Evolutionary conservation across 2,329 filamentous ascomycete genomes (phyloP), one percentile per base, ranked within the genome.

Genomic region (Monosporascus sp.): DNA sequence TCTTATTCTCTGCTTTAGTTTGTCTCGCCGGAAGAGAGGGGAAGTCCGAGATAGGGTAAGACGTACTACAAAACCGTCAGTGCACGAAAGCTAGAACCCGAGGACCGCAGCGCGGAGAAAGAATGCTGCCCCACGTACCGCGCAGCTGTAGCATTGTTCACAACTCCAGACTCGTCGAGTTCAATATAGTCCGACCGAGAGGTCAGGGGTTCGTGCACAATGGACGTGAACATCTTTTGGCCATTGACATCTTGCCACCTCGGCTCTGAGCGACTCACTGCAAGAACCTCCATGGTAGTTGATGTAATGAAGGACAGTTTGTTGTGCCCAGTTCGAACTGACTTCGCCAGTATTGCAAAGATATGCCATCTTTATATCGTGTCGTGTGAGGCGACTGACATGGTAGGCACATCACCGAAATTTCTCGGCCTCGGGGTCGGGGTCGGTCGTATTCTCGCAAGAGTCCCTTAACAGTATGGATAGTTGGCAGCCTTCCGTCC

Each of bases 221-320:
- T 63, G 7, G 60, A 57, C 8, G 59, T 60, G 14, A 48, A 52
- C 7, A 64, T 15, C 43, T 59, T 60, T 38, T 57, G 53, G n/a
- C 57, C 55, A 43, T 51, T 48, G 17, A 62, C 50, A 24, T 62
- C 48, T 24, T 57, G 45, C 46, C 48, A 51, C 31, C 36, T 54
- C 8, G 61, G 62, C 22, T 49, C 20, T 3, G 58, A 57, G 25
- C 38, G 39, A 38, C 62, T 65, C 4, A 65, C 59, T 14, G 62
- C 62, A 27, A 65, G 38, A 27, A 63, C 60, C 18, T 63, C 59
- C 62, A 65, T 65, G 31, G 17, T 52, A 5, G 1, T 11, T 18
- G 4, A 43, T 43, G 22, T 3, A 20, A 14, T 14, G 18, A 18
- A 35, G 31, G 14, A 35, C 31, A 35, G 11, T 35, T 14, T 35